Base-by-base conservation (phyloP, 164 flowering plant genomes). In the Aristolochia fimbriata region DNA sequence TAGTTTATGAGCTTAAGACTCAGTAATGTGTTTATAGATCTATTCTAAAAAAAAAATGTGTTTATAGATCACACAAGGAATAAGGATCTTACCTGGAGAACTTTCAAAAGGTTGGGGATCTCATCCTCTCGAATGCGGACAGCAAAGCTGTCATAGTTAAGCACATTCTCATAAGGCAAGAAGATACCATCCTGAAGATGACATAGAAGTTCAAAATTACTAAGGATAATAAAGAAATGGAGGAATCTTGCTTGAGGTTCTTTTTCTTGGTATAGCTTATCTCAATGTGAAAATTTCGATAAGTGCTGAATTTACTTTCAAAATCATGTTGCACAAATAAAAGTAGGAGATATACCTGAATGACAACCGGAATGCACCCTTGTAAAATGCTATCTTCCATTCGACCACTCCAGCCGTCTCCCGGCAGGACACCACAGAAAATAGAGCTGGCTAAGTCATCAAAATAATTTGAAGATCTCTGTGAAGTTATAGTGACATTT, bases 391-490 rank as follows among this genome's bases (percentile, higher is more conserved):
- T 85, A 62, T 93, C 99, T 83, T 93, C 98, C 89, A 93, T 86
- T 7, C 99, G 81, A 63, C 99, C 99, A 74, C 97, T 93, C 99
- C 99, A 93, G 51, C 99, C 99, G 77, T 93, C 99, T 67, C 99
- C 99, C 58, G 99, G 99, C 59, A 93, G 76, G 19, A 90, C 96
- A 47, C 96, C 97, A 76, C 98, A 93, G 58, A 93, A 93, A 45
- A 79, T 56, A 59, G 99, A 93, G 74, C 76, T 80, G 12, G 92
- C 85, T 62, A 93, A 62, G 33, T 80, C 84, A 43, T 71, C 79
- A 51, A 74, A 73, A 67, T 93, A 93, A 69, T 75, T 66, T 7
- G 64, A 70, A 58, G 97, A 72, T 45, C 96, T 97, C 22, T 73
- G 12, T 22, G 88, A 77, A 30, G 95, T 87, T 27, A 93, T 97